These are phyloP conservation scores for Thelonectria olida DNA, from an alignment of 2,329 filamentous ascomycete genomes.

Conservation along the genomic window DNA sequence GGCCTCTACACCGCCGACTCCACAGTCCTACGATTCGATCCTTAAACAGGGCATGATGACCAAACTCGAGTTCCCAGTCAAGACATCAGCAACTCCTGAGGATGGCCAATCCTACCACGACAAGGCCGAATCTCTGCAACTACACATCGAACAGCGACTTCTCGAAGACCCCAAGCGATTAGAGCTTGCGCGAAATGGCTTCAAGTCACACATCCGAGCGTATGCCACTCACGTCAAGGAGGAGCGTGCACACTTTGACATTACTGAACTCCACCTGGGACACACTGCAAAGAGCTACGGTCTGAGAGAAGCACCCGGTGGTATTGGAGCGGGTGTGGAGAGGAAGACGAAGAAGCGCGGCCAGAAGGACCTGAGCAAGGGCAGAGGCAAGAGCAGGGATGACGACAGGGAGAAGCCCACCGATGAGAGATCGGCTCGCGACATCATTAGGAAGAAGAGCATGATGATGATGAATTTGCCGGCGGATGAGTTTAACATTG, in stretches of 20 bases:
- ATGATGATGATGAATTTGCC: slow-evolving; percentile 72
- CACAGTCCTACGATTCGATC: slow-evolving; percentile 62
- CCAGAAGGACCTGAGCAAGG: slow-evolving; percentile 44
- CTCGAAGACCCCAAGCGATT: slow-evolving; percentile 72
- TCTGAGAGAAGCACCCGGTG: slow-evolving; percentile 85
- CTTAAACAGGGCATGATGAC: slow-evolving; percentile 73
- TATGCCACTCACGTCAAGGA: slow-evolving; percentile 93
- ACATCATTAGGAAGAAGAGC: slow-evolving; percentile 67
- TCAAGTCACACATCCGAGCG: slow-evolving; percentile 90
- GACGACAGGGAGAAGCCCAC: slow-evolving; percentile 52
- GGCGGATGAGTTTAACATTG: slow-evolving; percentile 75
- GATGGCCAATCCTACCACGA: slow-evolving; percentile 56
- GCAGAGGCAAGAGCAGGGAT: slow-evolving; percentile 52
- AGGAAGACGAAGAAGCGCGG: slow-evolving; percentile 54
- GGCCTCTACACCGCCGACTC: slow-evolving; percentile 55
- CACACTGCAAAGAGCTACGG: slow-evolving; percentile 95
- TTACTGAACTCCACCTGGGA: slow-evolving; percentile 88
- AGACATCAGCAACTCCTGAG: slow-evolving; percentile 65
- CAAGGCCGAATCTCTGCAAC: slow-evolving; percentile 65
- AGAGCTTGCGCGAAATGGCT: slow-evolving; percentile 84
- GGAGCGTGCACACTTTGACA: slow-evolving; percentile 89
- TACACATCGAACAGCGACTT: slow-evolving; percentile 68
- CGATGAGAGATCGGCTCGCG: slow-evolving; percentile 46
- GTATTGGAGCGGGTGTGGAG: slow-evolving; percentile 72
- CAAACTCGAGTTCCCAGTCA: slow-evolving; percentile 72